These are phyloP conservation scores for Rhodofomes roseus DNA, from an alignment of 1,284 basidiomycete species.

Conservation along the genomic window DNA sequence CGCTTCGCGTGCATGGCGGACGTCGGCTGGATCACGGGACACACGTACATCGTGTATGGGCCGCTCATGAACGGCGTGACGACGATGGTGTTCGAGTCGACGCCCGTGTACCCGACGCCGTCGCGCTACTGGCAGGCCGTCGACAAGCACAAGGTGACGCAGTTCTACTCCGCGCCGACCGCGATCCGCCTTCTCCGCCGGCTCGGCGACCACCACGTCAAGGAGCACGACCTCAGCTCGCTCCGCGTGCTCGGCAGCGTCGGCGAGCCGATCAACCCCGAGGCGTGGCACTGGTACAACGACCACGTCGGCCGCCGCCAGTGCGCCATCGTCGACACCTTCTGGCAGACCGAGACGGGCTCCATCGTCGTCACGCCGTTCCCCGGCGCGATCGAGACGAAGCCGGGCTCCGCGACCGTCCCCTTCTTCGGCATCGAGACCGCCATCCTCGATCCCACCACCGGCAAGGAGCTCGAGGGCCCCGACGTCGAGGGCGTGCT, in stretches of 20 bases:
- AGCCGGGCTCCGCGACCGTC: slow-evolving; percentile 94
- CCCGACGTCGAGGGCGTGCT: slow-evolving; percentile 92
- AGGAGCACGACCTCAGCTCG: slow-evolving; percentile 79
- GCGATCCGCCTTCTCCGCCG: slow-evolving; percentile 91
- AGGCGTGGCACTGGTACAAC: slow-evolving; percentile 99
- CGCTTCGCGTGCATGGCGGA: slow-evolving; percentile 98
- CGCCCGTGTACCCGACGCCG: slow-evolving; percentile 94
- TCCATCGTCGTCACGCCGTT: slow-evolving; percentile 94
- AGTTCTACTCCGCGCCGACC: slow-evolving; percentile 92
- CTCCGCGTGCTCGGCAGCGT: slow-evolving; percentile 90
- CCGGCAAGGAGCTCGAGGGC: slow-evolving; percentile 76
- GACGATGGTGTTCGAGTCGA: slow-evolving; percentile 95
- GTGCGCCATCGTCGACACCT: slow-evolving; percentile 96
- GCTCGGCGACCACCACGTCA: slow-evolving; percentile 85
- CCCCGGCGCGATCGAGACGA: slow-evolving; percentile 93
- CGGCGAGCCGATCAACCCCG: slow-evolving; percentile 98
- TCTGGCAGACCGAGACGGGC: slow-evolving; percentile 98
- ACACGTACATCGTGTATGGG: slow-evolving; percentile 98
- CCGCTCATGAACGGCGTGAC: slow-evolving; percentile 90
- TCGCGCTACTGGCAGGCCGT: slow-evolving; percentile 98
- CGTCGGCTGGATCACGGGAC: slow-evolving; percentile 98
- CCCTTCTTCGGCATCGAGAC: slow-evolving; percentile 97
- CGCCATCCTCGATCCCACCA: slow-evolving; percentile 80
- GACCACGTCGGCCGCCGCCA: slow-evolving; percentile 87
- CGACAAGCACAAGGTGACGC: slow-evolving; percentile 89